Percentiles rank a stretch among this genome's conserved stretches.
Evolutionary conservation across 306 rosid species (phyloP).

Genomic region (Rosa persica): DNA sequence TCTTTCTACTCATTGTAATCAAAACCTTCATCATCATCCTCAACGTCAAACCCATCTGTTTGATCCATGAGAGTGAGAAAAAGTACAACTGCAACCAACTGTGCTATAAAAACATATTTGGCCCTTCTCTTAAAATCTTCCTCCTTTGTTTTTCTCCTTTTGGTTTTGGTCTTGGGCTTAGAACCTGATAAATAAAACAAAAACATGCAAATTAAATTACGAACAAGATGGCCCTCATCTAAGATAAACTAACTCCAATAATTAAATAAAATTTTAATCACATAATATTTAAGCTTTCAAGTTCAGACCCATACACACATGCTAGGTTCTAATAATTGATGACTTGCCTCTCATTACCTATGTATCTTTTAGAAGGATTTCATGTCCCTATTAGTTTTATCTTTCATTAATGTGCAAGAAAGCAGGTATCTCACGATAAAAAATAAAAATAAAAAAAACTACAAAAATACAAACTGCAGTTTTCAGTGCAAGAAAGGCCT

Average conservation of each 20-base stretch:
- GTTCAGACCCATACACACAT: not conserved
- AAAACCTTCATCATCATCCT: constrained; percentile 53
- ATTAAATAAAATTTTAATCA: not conserved
- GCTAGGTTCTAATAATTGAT: not conserved
- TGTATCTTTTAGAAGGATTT: no score
- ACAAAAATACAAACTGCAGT: not conserved
- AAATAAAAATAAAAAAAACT: no score
- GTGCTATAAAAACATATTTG: constrained; percentile 71
- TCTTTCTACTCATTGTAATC: constrained; percentile 41
- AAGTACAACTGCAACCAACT: constrained; percentile 63
- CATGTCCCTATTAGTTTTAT: not conserved
- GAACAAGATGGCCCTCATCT: not conserved
- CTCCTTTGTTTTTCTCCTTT: constrained; percentile 71
- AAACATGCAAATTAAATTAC: not conserved
- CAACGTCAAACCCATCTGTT: constrained; percentile 58
- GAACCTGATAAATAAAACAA: constrained; percentile 46
- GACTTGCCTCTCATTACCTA: not conserved
- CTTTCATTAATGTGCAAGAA: not conserved
- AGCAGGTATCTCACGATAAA: not conserved
- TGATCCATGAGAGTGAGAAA: constrained; percentile 62
- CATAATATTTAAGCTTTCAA: constrained; percentile 1
- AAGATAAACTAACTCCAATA: not conserved
- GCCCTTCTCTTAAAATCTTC: constrained; percentile 75
- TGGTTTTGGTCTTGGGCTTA: constrained; percentile 68
- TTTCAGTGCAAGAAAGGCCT: not conserved